phyloP scores from a whole-genome alignment of 1,139 yeast species.

The Arxiozyma slooffiae region DNA sequence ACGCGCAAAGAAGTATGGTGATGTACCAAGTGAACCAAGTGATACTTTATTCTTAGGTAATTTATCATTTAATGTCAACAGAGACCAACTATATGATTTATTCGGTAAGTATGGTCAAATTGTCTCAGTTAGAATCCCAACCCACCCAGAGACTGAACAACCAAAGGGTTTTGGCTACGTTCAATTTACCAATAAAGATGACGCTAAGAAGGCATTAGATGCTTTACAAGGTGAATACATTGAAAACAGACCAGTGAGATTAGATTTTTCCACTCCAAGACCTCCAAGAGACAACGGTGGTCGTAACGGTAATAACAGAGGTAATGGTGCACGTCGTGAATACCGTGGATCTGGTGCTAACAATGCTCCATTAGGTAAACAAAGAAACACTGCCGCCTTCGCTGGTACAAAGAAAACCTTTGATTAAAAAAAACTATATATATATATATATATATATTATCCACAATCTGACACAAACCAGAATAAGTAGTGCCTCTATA shows the following conservation, averaged over 20 bases:
- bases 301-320: slow-evolving; percentile 34
- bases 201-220: slow-evolving; percentile 82
- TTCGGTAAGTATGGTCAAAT: slow-evolving; percentile 76
- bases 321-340: slow-evolving; percentile 35
- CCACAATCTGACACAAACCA: no score
- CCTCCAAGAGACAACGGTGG: slow-evolving; percentile 39
- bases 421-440: slow-evolving; percentile 38
- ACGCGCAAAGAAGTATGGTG: slow-evolving; percentile 86
- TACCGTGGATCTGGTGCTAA: slow-evolving; percentile 40
- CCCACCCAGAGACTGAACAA: slow-evolving; percentile 97
- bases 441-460: not conserved
- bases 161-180: slow-evolving; percentile 99
- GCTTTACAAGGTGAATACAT: slow-evolving; percentile 82
- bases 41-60: slow-evolving; percentile 95
- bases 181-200: slow-evolving; percentile 76
- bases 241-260: slow-evolving; percentile 88
- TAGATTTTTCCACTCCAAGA: slow-evolving; percentile 91
- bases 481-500: no score
- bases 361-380: slow-evolving; percentile 41
- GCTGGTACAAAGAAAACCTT: slow-evolving; percentile 71
- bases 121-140: slow-evolving; percentile 86
- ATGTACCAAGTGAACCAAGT: slow-evolving; percentile 80
- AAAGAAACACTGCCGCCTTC: slow-evolving; percentile 43
- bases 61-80: slow-evolving; percentile 79
- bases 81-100: slow-evolving; percentile 62